A percentile compares a stretch with the other conserved stretches of the same genome.
Conservation (phyloP, 257 asterid species). For the Solanum infundibuliforme region DNA sequence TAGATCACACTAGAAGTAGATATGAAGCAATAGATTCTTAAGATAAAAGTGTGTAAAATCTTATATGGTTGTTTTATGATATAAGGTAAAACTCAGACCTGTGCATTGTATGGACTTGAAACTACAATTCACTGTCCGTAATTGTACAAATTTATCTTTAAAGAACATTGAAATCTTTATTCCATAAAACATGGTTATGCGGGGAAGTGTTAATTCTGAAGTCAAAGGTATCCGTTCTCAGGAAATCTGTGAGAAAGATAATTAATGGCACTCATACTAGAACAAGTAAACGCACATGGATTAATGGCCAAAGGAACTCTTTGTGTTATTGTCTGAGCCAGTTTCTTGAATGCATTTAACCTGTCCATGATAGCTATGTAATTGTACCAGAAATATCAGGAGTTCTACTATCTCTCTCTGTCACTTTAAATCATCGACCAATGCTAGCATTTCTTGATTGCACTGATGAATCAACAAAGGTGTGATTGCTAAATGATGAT, state of each 20-base stretch:
- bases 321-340: background rate
- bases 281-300: background rate
- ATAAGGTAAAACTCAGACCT: background rate
- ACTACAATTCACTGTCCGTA: background rate
- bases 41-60: background rate
- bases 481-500: background rate
- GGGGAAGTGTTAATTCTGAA: background rate
- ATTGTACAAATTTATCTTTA: background rate
- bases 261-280: background rate
- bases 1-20: background rate
- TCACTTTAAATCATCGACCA: background rate
- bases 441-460: background rate
- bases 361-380: background rate
- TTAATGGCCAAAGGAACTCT: background rate
- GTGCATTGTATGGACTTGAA: background rate
- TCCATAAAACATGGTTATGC: background rate
- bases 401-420: background rate
- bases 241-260: background rate
- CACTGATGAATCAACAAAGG: background rate
- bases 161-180: background rate
- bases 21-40: background rate
- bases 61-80: background rate
- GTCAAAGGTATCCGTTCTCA: background rate
- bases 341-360: background rate
- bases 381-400: background rate